phyloP scores from a whole-genome alignment of 768 basidiomycete species.

The Chalciporus sphaerocephalus region DNA sequence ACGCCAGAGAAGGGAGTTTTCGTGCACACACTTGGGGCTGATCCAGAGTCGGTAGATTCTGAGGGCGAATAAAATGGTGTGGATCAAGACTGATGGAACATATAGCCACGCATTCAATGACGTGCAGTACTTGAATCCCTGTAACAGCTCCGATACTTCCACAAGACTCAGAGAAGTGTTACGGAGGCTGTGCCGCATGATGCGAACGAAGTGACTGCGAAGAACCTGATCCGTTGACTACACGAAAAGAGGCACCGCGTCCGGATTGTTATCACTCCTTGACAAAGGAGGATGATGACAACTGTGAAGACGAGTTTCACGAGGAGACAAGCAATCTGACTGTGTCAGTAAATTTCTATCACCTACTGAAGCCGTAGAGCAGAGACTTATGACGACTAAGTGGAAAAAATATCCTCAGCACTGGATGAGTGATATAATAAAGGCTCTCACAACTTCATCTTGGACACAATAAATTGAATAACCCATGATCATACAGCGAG shows the following conservation, averaged over 20 bases:
- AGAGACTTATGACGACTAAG: conserved; percentile 1
- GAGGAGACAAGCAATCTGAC: background rate
- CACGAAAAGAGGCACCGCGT: conserved; percentile 19
- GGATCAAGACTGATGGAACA: conserved; percentile 11
- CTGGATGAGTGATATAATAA: background rate
- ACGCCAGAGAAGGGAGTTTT: conserved; percentile 7
- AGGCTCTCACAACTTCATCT: conserved; percentile 2
- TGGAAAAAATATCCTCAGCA: background rate
- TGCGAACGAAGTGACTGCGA: background rate
- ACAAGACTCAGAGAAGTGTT: too few species aligned
- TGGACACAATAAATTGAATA: too few species aligned
- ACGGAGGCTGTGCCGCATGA: too few species aligned
- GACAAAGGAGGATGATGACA: conserved; percentile 9
- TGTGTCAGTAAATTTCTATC: background rate
- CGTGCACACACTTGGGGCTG: conserved; percentile 3
- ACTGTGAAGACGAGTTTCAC: background rate
- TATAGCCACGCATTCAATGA: conserved; percentile 4
- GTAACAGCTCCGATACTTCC: background rate
- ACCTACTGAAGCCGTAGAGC: background rate
- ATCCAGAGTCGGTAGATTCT: conserved; percentile 13
- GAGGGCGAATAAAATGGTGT: conserved; percentile 14
- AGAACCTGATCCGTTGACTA: background rate
- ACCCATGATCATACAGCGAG: too few species aligned
- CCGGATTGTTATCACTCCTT: conserved; percentile 15
- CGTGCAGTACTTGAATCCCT: background rate